Conservation (phyloP, 108 stramenopile species). For the Epipyxis sp. region DNA sequence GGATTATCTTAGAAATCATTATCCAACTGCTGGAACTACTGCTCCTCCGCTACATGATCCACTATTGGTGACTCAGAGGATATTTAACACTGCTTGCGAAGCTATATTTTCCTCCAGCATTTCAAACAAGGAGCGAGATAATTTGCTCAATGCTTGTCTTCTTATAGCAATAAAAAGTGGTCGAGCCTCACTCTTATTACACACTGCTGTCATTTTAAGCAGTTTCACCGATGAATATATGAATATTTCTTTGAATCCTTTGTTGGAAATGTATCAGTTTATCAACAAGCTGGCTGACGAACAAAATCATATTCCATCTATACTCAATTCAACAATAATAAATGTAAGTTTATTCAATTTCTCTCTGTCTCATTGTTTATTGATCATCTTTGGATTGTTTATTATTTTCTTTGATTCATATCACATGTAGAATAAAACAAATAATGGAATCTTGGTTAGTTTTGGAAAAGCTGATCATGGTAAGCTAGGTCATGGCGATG, state of each 20-base stretch:
- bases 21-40: background rate
- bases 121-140: background rate
- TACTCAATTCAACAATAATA: background rate
- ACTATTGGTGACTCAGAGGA: background rate
- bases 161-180: background rate
- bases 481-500: constrained; percentile 28
- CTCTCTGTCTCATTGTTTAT: background rate
- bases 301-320: background rate
- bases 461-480: constrained; percentile 34
- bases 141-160: background rate
- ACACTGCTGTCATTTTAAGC: background rate
- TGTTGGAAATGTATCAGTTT: background rate
- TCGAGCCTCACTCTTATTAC: background rate
- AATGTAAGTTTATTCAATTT: background rate
- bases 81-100: no score
- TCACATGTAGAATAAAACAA: background rate
- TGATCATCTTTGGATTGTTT: background rate
- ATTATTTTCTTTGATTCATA: background rate
- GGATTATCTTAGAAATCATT: background rate
- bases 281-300: background rate
- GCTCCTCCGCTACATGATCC: background rate
- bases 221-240: background rate
- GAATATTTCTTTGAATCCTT: background rate
- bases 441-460: background rate
- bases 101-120: no score